Evolutionary conservation across 257 asterid species (phyloP), one percentile per base, ranked within the genome.

Genomic region (Solanum gracilifrons): DNA sequence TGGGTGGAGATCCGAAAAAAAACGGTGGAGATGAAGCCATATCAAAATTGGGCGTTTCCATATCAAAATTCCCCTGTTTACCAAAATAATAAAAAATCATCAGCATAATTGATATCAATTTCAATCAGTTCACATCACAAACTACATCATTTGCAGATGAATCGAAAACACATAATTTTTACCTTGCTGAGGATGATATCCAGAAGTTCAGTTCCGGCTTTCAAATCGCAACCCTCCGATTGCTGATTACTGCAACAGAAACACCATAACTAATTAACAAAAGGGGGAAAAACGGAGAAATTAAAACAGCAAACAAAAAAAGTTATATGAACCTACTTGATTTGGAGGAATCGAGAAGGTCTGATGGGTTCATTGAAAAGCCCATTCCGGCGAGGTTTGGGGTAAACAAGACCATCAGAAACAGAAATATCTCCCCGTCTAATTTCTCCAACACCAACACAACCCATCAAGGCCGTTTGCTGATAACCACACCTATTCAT

Each of bases 21-120:
- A 91, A 94, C 4, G 95, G 95, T 13, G 94, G 95, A 46, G 96
- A 90, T 71, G 92, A 90, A 62, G 92, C 92, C 85, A 91, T 91
- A 88, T 90, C 92, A 86, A 88, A 89, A 89, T 83, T 89, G 71
- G 87, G 74, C 82, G 83, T 89, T 86, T 88, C 90, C 43, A 84
- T 84, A 85, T 89, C 91, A 90, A 69, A 82, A 37, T 41, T 84
- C 6, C 90, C 91, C 90, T 89, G 86, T 51, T 64, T 74, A 13
- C 43, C 31, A 15, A 37, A 29, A 80, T 9, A 29, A 13, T 18
- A 4, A 18, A 27, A 80, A 80, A 16, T 18, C 4, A 37, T 46
- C 68, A 46, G 64, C 83, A 25, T 9, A 37, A 76, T 9, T 21
- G 5, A 25, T 41, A 64, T 15, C 16, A 41, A 79, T 79, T 79